Conservation (phyloP, 1,284 basidiomycete species). For the Sporisorium scitamineum region DNA sequence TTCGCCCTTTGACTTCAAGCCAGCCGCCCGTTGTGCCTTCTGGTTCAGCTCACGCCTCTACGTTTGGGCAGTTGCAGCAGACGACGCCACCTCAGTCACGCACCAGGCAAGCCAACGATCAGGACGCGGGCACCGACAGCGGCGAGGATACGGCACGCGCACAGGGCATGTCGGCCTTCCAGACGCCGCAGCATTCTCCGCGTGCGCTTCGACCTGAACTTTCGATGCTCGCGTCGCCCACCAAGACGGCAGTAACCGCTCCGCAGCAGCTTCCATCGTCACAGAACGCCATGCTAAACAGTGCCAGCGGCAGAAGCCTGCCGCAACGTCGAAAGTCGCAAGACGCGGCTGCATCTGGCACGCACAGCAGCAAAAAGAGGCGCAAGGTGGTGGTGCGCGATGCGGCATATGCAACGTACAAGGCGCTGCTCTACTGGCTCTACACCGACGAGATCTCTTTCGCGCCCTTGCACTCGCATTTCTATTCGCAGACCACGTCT, state of each 20-base stretch:
- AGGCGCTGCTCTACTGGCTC: slow-evolving; percentile 84
- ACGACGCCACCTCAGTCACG: slow-evolving; percentile 38
- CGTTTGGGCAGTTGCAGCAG: slow-evolving; percentile 17
- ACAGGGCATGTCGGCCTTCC: slow-evolving; percentile 43
- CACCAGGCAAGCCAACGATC: slow-evolving; percentile 30
- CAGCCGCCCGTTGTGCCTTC: not conserved
- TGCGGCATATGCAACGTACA: slow-evolving; percentile 84
- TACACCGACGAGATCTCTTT: slow-evolving; percentile 87
- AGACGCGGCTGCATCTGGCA: not conserved
- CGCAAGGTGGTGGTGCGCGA: slow-evolving; percentile 75
- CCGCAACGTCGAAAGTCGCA: slow-evolving; percentile 26
- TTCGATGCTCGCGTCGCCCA: slow-evolving; percentile 8
- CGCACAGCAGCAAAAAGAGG: slow-evolving; percentile 32
- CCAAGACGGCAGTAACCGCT: not conserved
- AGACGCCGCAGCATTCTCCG: slow-evolving; percentile 44
- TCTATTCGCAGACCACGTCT: slow-evolving; percentile 59
- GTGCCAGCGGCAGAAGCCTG: not conserved
- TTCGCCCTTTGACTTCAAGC: not conserved
- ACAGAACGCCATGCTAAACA: not conserved
- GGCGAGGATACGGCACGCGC: slow-evolving; percentile 30
- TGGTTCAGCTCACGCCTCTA: slow-evolving; percentile 1
- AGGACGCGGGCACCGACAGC: slow-evolving; percentile 39
- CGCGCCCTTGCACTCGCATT: slow-evolving; percentile 80
- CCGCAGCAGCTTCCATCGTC: not conserved
- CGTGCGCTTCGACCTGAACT: slow-evolving; percentile 19